Conservation (phyloP, 2,329 filamentous ascomycete genomes). For the Thielaviopsis musarum region DNA sequence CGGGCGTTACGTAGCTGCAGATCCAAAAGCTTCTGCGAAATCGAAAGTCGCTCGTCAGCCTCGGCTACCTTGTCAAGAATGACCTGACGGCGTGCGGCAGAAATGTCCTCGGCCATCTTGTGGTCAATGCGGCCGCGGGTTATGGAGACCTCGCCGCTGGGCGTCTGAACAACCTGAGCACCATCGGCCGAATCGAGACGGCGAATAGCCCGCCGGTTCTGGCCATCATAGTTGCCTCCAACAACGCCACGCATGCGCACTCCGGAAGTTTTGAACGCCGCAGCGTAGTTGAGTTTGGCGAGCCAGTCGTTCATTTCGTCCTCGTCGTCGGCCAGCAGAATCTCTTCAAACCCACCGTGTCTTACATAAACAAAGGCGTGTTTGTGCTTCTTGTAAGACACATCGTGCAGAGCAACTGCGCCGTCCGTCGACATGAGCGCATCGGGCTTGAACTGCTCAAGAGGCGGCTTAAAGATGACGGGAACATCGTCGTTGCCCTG, state of each 20-base stretch:
- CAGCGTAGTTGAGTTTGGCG: slow-evolving; percentile 87
- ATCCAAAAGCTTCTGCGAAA: slow-evolving; percentile 62
- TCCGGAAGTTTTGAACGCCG: slow-evolving; percentile 80
- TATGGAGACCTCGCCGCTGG: slow-evolving; percentile 57
- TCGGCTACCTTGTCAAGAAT: slow-evolving; percentile 74
- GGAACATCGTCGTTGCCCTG: slow-evolving; percentile 58
- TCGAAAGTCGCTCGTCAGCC: slow-evolving; percentile 59
- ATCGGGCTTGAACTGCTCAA: slow-evolving; percentile 88
- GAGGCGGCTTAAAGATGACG: slow-evolving; percentile 75
- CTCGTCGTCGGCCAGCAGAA: slow-evolving; percentile 79
- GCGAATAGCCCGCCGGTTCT: slow-evolving; percentile 53
- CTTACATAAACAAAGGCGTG: slow-evolving; percentile 84
- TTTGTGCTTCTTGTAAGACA: slow-evolving; percentile 86
- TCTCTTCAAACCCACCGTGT: slow-evolving; percentile 74
- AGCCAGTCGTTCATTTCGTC: slow-evolving; percentile 93
- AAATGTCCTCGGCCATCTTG: slow-evolving; percentile 74
- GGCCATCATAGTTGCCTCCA: slow-evolving; percentile 71
- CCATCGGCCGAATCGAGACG: slow-evolving; percentile 49
- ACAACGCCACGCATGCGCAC: slow-evolving; percentile 80
- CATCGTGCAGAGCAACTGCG: slow-evolving; percentile 74
- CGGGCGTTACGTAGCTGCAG: slow-evolving; percentile 73
- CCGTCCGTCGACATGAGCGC: slow-evolving; percentile 85
- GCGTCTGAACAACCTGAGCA: slow-evolving; percentile 46
- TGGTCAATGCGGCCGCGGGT: slow-evolving; percentile 58
- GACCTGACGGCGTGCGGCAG: slow-evolving; percentile 62